These are phyloP conservation scores for Escallonia rubra DNA, from an alignment of 129 eudicot genomes.

Conservation along the genomic window DNA sequence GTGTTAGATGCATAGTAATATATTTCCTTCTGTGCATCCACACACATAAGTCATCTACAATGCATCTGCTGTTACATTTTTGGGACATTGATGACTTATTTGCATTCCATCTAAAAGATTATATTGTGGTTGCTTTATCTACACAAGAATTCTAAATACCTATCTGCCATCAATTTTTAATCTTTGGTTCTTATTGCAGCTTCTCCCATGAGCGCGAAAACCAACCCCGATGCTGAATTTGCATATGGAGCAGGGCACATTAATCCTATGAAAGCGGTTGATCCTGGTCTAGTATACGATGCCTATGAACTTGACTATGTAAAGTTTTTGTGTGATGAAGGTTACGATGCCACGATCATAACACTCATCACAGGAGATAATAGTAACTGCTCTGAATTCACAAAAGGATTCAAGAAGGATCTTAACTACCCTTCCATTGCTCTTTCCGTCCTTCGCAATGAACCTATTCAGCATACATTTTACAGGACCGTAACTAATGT, in stretches of 20 bases:
- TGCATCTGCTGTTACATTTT: no score
- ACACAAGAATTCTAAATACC: neutral
- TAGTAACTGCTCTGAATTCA: neutral
- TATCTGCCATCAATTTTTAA: neutral
- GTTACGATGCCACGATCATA: neutral
- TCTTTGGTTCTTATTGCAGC: neutral
- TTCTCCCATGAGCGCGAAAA: neutral
- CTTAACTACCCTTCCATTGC: constrained; percentile 9
- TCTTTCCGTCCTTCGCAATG: no score
- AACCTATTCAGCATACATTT: neutral
- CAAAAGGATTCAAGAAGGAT: neutral
- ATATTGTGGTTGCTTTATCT: neutral
- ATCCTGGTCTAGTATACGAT: constrained; percentile 11
- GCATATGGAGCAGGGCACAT: constrained; percentile 5
- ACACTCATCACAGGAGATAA: neutral
- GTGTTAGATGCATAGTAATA: no score
- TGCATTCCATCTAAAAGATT: neutral
- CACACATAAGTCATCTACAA: no score
- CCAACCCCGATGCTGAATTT: neutral
- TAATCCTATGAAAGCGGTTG: neutral
- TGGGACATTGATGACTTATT: no score
- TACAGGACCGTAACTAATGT: neutral
- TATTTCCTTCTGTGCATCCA: no score
- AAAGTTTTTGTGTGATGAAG: neutral
- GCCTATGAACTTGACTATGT: neutral